Conservation (phyloP, 345 rosid genomes). For the Alliaria petiolata region DNA sequence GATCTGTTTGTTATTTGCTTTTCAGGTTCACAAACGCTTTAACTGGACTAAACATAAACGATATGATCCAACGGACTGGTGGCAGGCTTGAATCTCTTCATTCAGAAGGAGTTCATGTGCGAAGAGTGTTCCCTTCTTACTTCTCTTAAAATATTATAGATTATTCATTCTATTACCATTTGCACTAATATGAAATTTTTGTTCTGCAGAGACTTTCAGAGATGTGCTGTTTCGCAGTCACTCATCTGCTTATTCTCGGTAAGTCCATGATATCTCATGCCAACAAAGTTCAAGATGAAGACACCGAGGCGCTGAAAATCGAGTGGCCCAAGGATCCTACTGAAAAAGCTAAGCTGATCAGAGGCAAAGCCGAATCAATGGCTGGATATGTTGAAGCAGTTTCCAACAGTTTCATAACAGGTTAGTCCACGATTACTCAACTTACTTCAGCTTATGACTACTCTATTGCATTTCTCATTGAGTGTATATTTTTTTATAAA, state of each 20-base stretch:
- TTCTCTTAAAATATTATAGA: background rate
- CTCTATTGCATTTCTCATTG: background rate
- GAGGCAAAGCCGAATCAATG: slow-evolving; percentile 66
- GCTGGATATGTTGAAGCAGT: slow-evolving; percentile 69
- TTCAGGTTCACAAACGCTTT: slow-evolving; percentile 82
- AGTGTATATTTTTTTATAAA: too few relatives aligned
- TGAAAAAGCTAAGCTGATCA: slow-evolving; percentile 82
- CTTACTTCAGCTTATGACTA: background rate
- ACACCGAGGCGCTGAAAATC: slow-evolving; percentile 50
- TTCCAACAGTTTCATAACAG: slow-evolving; percentile 82
- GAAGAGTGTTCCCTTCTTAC: slow-evolving; percentile 25
- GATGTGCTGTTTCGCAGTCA: slow-evolving; percentile 82
- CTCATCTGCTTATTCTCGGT: slow-evolving; percentile 74
- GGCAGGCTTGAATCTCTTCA: slow-evolving; percentile 91
- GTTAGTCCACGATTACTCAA: slow-evolving; percentile 28
- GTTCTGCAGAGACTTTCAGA: slow-evolving; percentile 87
- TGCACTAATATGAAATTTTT: slow-evolving; percentile 15
- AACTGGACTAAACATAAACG: slow-evolving; percentile 54
- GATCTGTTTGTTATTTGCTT: slow-evolving; percentile 4
- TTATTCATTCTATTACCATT: background rate
- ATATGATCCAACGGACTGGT: slow-evolving; percentile 75
- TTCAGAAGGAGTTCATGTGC: slow-evolving; percentile 96
- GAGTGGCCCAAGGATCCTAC: slow-evolving; percentile 92
- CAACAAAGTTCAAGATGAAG: slow-evolving; percentile 67
- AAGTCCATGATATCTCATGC: slow-evolving; percentile 69